These are phyloP conservation scores for Bryum argenteum DNA, from an alignment of 225 moss, liverwort and hornwort species.

Conservation along the genomic window DNA sequence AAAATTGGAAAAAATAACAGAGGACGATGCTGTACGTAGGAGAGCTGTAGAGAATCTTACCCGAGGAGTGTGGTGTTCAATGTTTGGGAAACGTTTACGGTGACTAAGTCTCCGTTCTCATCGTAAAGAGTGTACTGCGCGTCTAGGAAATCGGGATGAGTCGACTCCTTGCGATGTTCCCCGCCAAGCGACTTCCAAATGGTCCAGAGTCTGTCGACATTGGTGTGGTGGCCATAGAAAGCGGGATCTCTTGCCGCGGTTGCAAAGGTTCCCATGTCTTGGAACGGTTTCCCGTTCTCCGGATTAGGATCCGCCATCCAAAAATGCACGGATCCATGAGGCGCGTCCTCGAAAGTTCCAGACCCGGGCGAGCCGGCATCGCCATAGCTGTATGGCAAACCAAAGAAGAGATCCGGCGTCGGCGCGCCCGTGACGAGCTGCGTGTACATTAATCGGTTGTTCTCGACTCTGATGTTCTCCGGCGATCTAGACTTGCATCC, in stretches of 20 bases:
- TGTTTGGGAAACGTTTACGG: conserved; percentile 53
- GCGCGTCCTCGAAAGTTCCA: conserved; percentile 45
- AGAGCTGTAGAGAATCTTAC: conserved; percentile 11
- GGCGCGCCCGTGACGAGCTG: conserved; percentile 42
- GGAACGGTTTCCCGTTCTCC: not conserved
- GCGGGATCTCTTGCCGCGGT: conserved; percentile 37
- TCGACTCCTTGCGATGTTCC: conserved; percentile 23
- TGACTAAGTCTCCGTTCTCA: conserved; percentile 53
- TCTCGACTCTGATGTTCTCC: conserved; percentile 20
- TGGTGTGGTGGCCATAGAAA: conserved; percentile 34
- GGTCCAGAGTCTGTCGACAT: conserved; percentile 42
- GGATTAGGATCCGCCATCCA: conserved; percentile 44
- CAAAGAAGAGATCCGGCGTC: conserved; percentile 36
- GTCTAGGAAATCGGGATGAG: conserved; percentile 42
- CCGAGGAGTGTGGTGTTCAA: conserved; percentile 30
- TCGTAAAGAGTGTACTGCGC: conserved; percentile 54
- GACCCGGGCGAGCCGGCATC: conserved; percentile 32
- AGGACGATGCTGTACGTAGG: not conserved
- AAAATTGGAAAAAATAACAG: not conserved
- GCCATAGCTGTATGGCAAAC: conserved; percentile 40
- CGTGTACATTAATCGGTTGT: conserved; percentile 36
- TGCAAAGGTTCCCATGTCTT: conserved; percentile 51
- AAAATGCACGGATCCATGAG: conserved; percentile 48
- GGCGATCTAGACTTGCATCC: conserved; percentile 37
- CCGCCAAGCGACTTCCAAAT: conserved; percentile 42